Evolutionary conservation across 2,329 filamentous ascomycete genomes (phyloP).

Genomic region (Stachybotrys elegans): DNA sequence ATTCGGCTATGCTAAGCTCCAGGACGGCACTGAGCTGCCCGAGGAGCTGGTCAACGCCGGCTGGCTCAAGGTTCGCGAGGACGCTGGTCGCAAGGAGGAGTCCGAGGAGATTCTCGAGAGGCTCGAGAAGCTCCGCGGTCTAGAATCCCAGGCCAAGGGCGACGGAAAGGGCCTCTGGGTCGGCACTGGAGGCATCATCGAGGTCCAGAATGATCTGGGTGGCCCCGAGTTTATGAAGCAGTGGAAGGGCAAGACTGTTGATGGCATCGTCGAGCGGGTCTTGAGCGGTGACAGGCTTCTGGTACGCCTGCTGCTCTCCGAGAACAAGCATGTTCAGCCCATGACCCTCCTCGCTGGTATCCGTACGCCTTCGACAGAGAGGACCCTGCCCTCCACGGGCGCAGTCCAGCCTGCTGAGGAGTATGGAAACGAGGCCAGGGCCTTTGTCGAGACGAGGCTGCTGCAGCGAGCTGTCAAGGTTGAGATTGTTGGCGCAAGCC

Average conservation of each 20-base stretch:
- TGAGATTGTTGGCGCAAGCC: slow-evolving; percentile 78
- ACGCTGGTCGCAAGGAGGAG: slow-evolving; percentile 88
- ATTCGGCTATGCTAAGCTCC: slow-evolving; percentile 75
- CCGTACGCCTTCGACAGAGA: slow-evolving; percentile 82
- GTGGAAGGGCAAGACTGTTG: slow-evolving; percentile 80
- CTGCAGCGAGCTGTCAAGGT: slow-evolving; percentile 82
- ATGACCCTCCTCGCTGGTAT: slow-evolving; percentile 87
- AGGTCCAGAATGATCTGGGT: slow-evolving; percentile 75
- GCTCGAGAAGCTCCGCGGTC: slow-evolving; percentile 70
- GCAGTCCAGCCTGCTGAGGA: slow-evolving; percentile 82
- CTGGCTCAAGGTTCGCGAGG: slow-evolving; percentile 90
- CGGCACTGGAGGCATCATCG: slow-evolving; percentile 59
- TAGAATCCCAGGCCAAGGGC: slow-evolving; percentile 73
- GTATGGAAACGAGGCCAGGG: slow-evolving; percentile 80
- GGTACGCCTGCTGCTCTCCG: slow-evolving; percentile 72
- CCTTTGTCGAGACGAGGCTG: slow-evolving; percentile 80
- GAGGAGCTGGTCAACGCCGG: slow-evolving; percentile 82
- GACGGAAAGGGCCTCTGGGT: slow-evolving; percentile 81
- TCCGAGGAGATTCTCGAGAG: slow-evolving; percentile 66
- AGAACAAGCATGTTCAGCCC: slow-evolving; percentile 82
- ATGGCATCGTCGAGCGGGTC: slow-evolving; percentile 85
- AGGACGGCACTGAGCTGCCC: slow-evolving; percentile 71
- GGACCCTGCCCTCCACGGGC: slow-evolving; percentile 72
- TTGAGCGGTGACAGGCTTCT: slow-evolving; percentile 88
- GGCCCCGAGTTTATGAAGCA: slow-evolving; percentile 75